Evolutionary conservation across 805 yeast species (phyloP).

Genomic region (Myxozyma nipponensis): DNA sequence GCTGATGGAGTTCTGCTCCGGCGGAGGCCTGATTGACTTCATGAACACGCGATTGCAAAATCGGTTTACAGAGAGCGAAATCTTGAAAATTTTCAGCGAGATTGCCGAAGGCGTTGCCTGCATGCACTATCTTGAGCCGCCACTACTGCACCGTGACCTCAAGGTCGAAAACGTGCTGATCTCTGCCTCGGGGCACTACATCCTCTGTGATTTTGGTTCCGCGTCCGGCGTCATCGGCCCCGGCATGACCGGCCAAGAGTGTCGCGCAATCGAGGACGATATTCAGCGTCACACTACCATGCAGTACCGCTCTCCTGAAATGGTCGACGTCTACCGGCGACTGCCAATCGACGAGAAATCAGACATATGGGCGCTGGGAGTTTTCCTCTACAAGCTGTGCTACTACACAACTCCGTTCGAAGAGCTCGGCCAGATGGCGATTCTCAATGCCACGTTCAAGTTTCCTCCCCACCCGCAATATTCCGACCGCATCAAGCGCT

Average conservation of each 20-base stretch:
- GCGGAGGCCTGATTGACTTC: constrained; percentile 74
- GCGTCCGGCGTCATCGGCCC: constrained; percentile 59
- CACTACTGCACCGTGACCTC: constrained; percentile 84
- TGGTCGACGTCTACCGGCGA: constrained; percentile 83
- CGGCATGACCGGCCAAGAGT: constrained; percentile 70
- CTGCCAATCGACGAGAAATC: constrained; percentile 85
- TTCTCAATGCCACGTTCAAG: constrained; percentile 74
- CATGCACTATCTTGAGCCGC: constrained; percentile 70
- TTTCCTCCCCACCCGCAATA: constrained; percentile 68
- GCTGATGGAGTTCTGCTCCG: constrained; percentile 90
- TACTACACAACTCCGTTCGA: constrained; percentile 96
- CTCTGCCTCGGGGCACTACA: constrained; percentile 60
- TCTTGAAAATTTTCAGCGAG: constrained; percentile 78
- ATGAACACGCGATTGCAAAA: constrained; percentile 84
- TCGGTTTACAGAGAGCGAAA: constrained; percentile 71
- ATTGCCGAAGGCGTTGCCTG: constrained; percentile 72
- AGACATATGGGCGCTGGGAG: constrained; percentile 96
- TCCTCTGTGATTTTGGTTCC: constrained; percentile 92
- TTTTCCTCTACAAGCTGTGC: constrained; percentile 82
- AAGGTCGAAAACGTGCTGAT: constrained; percentile 92
- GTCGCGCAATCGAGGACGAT: constrained; percentile 75
- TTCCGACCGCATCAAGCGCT: constrained; percentile 66
- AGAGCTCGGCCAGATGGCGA: constrained; percentile 74
- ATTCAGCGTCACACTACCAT: constrained; percentile 90
- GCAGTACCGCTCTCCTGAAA: constrained; percentile 92